These are phyloP conservation scores for Camellia sinensis DNA, from an alignment of 148 eudicot species.

Conservation along the genomic window DNA sequence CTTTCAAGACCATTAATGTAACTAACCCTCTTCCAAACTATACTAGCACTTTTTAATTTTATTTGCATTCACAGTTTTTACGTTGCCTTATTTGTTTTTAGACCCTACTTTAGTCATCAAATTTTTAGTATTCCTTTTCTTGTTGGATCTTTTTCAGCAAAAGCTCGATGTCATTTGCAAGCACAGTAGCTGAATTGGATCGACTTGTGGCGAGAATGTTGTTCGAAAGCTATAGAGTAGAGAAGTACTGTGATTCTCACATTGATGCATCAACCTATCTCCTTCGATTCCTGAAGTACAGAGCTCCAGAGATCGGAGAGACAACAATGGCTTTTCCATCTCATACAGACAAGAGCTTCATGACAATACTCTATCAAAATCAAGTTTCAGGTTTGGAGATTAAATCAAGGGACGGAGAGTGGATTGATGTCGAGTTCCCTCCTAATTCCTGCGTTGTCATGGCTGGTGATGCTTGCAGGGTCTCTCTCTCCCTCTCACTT, in stretches of 20 bases:
- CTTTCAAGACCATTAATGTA: too few species aligned
- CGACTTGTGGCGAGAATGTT: slow-evolving; percentile 29
- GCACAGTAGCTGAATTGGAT: slow-evolving; percentile 33
- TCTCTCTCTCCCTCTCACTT: background rate
- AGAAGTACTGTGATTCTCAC: slow-evolving; percentile 29
- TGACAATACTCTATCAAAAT: slow-evolving; percentile 45
- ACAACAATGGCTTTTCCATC: slow-evolving; percentile 39
- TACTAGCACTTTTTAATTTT: too few species aligned
- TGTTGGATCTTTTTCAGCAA: slow-evolving; percentile 24
- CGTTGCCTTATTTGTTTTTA: background rate
- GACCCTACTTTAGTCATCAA: background rate
- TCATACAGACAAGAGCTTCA: slow-evolving; percentile 50
- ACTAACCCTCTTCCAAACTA: too few species aligned
- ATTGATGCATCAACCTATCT: slow-evolving; percentile 37
- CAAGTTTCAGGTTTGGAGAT: slow-evolving; percentile 46
- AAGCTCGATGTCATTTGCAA: slow-evolving; percentile 32
- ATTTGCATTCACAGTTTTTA: background rate
- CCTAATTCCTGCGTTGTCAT: slow-evolving; percentile 45
- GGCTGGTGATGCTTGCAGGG: slow-evolving; percentile 53
- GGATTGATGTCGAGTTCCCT: slow-evolving; percentile 43
- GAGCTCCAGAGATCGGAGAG: slow-evolving; percentile 34
- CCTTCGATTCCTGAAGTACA: slow-evolving; percentile 40
- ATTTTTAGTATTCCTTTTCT: background rate
- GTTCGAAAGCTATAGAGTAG: slow-evolving; percentile 44
- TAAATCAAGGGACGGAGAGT: slow-evolving; percentile 30